Evolutionary conservation across 352 stramenopile species (phyloP), one percentile per base, ranked within the genome.

Genomic region (Phytophthora uliginosa): DNA sequence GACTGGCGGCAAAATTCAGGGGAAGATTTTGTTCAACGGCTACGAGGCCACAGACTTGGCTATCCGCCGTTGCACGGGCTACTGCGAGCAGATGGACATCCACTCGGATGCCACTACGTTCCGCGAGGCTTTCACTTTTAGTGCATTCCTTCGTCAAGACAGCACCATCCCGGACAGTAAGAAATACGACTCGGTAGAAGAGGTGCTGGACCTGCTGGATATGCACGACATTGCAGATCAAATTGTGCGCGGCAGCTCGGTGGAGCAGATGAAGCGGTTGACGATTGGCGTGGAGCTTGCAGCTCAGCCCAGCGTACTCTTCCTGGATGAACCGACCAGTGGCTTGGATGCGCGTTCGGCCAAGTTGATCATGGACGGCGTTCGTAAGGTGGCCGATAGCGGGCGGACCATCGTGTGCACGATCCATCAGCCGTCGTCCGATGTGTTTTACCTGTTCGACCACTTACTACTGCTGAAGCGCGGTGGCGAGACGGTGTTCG

Each of bases 351-450:
- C 82, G 9, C 92, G 83, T 40, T 31, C 28, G 28, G 28, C 28
- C 28, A 31, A 31, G 28, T 31, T 31, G 28, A 31, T 31, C 28
- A 31, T 97, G 63, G 78, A 91, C 18, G 80, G 94, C 1, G 78
- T 97, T 13, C 88, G 93, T 53, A 93, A 95, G 64, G 81, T 97
- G 52, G 87, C 91, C 2, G 63, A 68, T 47, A 82, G 76, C 34
- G 89, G 90, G 3, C 67, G 81, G 5, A 93, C 84, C 18, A 83
- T 98, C 22, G 72, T 97, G 2, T 97, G 93, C 52, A 97, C 91
- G 31, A 98, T 98, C 73, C 94, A 98, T 72, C 93, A 98, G 75
- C 93, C 93, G 24, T 86, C 81, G n/a, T 91, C 83, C 2, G 87
- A 97, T 59, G 85, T 97, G 6, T 97, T 97, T 22, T 84, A 88